Evolutionary conservation across 371 early-diverging fungal species (phyloP).

Genomic region (Syncephalastrum monosporum): DNA sequence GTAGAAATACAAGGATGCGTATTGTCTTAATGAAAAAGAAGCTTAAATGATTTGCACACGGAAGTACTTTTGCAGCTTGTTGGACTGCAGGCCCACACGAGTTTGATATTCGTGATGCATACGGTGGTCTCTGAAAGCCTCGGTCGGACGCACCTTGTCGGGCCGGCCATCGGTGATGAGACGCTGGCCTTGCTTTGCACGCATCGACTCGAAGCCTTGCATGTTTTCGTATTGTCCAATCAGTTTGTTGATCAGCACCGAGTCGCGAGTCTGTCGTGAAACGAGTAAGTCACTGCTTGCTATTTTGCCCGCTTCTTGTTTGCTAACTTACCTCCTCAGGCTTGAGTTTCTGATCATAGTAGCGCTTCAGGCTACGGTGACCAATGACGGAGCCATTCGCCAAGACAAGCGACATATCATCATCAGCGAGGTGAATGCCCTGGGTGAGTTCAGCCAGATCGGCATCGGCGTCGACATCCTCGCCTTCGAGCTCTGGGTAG

Average conservation of each 20-base stretch:
- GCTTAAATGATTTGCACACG: slow-evolving; percentile 73
- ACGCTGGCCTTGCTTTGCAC: slow-evolving; percentile 19
- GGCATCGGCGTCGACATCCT: slow-evolving; percentile 58
- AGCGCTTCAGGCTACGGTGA: slow-evolving; percentile 77
- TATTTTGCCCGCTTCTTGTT: neutral
- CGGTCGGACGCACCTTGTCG: slow-evolving; percentile 22
- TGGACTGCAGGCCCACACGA: slow-evolving; percentile 77
- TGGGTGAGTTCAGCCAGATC: slow-evolving; percentile 30
- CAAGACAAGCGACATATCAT: slow-evolving; percentile 82
- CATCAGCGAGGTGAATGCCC: slow-evolving; percentile 52
- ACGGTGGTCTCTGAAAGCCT: slow-evolving; percentile 58
- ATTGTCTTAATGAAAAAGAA: neutral
- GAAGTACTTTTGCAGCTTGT: slow-evolving; percentile 85
- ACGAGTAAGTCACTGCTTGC: neutral
- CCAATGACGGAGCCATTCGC: slow-evolving; percentile 85
- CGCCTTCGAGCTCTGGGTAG: slow-evolving; percentile 45
- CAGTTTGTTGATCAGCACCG: slow-evolving; percentile 49
- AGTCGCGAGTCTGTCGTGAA: slow-evolving; percentile 35
- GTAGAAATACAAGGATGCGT: neutral
- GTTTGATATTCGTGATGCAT: slow-evolving; percentile 67
- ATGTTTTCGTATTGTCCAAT: slow-evolving; percentile 48
- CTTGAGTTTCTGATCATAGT: slow-evolving; percentile 85
- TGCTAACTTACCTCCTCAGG: slow-evolving; percentile 49
- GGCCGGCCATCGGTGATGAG: slow-evolving; percentile 41
- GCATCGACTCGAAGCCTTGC: slow-evolving; percentile 37